Evolutionary conservation across 1,284 basidiomycete genomes (phyloP), one percentile per base, ranked within the genome.

Genomic region (Papiliotrema terrestris): DNA sequence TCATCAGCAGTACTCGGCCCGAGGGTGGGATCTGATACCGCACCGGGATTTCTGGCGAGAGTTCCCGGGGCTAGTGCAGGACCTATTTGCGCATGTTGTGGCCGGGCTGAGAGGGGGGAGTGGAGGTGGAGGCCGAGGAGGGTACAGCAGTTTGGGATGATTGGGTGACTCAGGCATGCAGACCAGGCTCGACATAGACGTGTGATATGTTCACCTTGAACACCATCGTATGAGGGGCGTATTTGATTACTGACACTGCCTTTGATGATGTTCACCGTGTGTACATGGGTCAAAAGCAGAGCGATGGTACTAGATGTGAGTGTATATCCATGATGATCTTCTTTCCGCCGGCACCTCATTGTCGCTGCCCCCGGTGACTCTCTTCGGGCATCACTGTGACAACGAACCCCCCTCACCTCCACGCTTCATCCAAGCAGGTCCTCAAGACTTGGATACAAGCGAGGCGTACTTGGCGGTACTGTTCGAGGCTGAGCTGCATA

Each of bases 11-110:
- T 78, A 78, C 61, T 70, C 67, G 36, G 76, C 77, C 2, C 65
- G 62, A 56, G 77, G 77, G 3, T 71, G 72, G 68, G 77, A 78
- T 47, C 69, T 76, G 3, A 55, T 78, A 11, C 77, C 77, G 1
- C 76, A 78, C 58, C 71, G 74, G 37, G 74, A 77, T 55, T 78
- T 78, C 61, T 78, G 77, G 77, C 60, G 71, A 35, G 76, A 78
- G 45, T 57, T 78, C 20, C 77, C 76, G 5, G 53, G 57, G 5
- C 58, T 76, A 26, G 36, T 68, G 8, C 49, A 57, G n/a, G 74
- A 77, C 56, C 64, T 78, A 3, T 64, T 67, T 23, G 54, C 60
- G 2, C 75, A 77, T 54, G 36, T 78, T 2, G 62, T 72, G 8
- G 56, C 67, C 13, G 68, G 67, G 20, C 54, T 75, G 15, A 56